These are phyloP conservation scores for Myrmaecium sp. DNA, from an alignment of 2,329 filamentous ascomycete species.

Conservation along the genomic window DNA sequence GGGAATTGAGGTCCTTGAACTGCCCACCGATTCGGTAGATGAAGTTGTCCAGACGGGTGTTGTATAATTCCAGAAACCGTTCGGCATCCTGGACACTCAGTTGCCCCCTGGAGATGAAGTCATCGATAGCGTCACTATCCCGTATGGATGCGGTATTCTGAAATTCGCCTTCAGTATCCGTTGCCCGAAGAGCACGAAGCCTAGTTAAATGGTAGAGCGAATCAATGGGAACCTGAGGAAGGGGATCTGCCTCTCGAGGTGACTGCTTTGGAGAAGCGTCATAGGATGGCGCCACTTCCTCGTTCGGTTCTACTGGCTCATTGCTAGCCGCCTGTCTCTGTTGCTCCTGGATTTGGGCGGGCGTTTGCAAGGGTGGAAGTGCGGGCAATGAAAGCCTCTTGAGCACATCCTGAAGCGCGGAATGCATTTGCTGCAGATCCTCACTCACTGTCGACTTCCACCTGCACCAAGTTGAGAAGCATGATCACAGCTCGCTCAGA, in stretches of 20 bases:
- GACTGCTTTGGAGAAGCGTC: slow-evolving; percentile 14
- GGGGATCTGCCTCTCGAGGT: slow-evolving; percentile 12
- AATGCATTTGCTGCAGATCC: slow-evolving; percentile 16
- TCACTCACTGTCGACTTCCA: slow-evolving; percentile 12
- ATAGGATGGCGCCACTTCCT: slow-evolving; percentile 14
- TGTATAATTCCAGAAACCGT: slow-evolving; percentile 23
- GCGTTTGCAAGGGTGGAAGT: slow-evolving; percentile 19
- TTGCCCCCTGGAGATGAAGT: slow-evolving; percentile 34
- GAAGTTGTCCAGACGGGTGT: slow-evolving; percentile 29
- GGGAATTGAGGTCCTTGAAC: slow-evolving; percentile 26
- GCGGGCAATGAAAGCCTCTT: slow-evolving; percentile 21
- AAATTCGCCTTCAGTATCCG: slow-evolving; percentile 24
- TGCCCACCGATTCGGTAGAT: slow-evolving; percentile 30
- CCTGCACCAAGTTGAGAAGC: slow-evolving; percentile 4
- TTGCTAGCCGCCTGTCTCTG: slow-evolving; percentile 5
- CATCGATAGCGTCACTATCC: slow-evolving; percentile 12
- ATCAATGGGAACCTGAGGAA: slow-evolving; percentile 24
- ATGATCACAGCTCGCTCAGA: neutral
- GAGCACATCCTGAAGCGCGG: slow-evolving; percentile 24
- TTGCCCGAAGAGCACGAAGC: slow-evolving; percentile 14
- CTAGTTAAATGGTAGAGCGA: slow-evolving; percentile 33
- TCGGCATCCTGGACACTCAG: slow-evolving; percentile 27
- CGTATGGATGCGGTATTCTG: slow-evolving; percentile 4
- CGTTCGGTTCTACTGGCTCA: too few relatives aligned
- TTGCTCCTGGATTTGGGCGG: slow-evolving; percentile 8